Evolutionary conservation across 2,329 filamentous ascomycete genomes (phyloP), one percentile per base, ranked within the genome.

Genomic region (Fusarium mexicanum): DNA sequence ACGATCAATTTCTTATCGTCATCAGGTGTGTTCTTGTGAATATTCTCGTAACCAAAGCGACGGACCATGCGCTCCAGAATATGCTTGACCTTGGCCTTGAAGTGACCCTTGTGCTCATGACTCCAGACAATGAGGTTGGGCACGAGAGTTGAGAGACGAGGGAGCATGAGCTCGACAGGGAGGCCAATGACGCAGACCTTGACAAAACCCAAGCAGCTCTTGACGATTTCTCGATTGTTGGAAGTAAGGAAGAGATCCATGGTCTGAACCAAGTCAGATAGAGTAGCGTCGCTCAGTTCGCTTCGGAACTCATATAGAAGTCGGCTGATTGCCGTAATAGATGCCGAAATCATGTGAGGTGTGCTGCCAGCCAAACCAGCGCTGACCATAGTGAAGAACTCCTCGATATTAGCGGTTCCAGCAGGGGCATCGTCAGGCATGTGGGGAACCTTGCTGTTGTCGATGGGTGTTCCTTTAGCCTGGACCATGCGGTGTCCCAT

Each of bases 321-420:
- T n/a, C 96, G 91, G 20, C 95, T 96, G 43, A 99, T 89, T 20
- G 96, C 96, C 2, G 95, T 98, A 80, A 99, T 95, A n/a, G 94
- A 95, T 1, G 96, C 96, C 12, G 94, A 97, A 72, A 98, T 95
- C 95, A 98, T 98, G 85, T 98, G 96, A 38, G 96, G 95, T 17
- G 95, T 96, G 77, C 92, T 93, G 64, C 95, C 96, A 5, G 96
- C 96, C 61, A 99, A 89, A 84, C 96, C 96, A 55, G 96, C 96
- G 75, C 94, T 97, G 37, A 98, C 93, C 96, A 99, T 99, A 63
- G 96, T 98, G 85, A 98, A 94, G 84, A 95, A 98, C 83, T 98
- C 96, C 79, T 98, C 96, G 43, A 99, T 89, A 47, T 89, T 95
- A 26, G 96, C 96, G 6, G 90, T 87, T 8, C 92, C 95, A 38